Base-by-base conservation (phyloP, 371 early-diverging fungal species). In the Parasitella parasitica region DNA sequence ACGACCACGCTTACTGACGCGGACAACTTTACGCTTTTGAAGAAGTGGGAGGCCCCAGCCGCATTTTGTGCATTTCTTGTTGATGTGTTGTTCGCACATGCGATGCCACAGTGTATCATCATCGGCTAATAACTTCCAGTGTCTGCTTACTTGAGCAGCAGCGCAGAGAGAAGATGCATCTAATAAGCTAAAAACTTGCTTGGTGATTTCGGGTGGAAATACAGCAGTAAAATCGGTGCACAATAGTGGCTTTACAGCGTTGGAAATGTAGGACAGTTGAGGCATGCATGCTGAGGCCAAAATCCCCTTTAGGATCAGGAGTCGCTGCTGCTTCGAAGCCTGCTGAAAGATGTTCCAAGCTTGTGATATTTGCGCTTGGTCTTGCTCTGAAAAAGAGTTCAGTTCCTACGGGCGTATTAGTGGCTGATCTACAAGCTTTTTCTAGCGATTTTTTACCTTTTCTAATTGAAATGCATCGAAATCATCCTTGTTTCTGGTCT, bases 61-160 rank as follows among this genome's bases (percentile, higher is more conserved):
- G 69, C 98, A 97, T 62, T 91, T 96, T 26, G 83, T 81, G 63
- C 98, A 97, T 68, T 95, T 92, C 61, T 90, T 91, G 73, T 96
- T 95, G 63, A 97, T 97, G 59, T 97, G 98, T 75, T 97, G 97
- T 28, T 89, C 91, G 60, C 98, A 97, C 91, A 97, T 92, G 15
- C 92, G 83, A 54, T 95, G 92, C 98, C 98, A 97, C 8, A 97
- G 73, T 0, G 84, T 71, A 64, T 97, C 94, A 61, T 94, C 94
- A 60, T 97, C 93, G 0, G 97, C 92, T 22, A 94, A 63, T 3
- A 59, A 64, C 18, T 83, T 84, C 98, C 98, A 97, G 4, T 73
- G 66, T 28, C 75, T 78, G 35, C 83, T 90, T 24, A 95, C 95
- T 71, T 93, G 93, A 4, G 95, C 91, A 15, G 94, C 93, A 46